Percentiles rank a stretch among this genome's conserved stretches.
Evolutionary conservation across 2,329 filamentous ascomycete genomes (phyloP).

Genomic region (Chrysosporium queenslandicum): DNA sequence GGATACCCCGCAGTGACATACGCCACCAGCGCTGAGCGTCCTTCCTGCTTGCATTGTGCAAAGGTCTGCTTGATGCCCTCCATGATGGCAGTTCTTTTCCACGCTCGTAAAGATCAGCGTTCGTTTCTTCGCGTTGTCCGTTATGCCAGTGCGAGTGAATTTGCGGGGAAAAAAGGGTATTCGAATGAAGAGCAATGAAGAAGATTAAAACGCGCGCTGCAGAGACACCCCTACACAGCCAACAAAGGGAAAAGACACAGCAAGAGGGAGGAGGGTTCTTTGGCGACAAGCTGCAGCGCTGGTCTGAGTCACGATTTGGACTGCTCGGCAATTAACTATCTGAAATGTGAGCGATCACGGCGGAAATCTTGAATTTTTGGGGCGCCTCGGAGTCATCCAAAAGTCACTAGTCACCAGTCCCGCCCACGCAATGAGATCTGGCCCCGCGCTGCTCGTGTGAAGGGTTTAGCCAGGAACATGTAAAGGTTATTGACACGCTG

Average conservation of each 20-base stretch:
- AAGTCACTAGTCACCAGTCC: background rate
- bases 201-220: background rate
- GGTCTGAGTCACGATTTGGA: background rate
- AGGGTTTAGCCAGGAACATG: background rate
- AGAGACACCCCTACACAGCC: background rate
- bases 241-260: background rate
- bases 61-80: slow-evolving; percentile 49
- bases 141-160: background rate
- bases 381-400: background rate
- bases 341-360: background rate
- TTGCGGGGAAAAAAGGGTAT: background rate
- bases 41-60: slow-evolving; percentile 47
- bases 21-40: slow-evolving; percentile 72
- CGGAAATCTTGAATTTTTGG: background rate
- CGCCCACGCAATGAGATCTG: background rate
- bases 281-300: background rate
- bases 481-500: background rate
- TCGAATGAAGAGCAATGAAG: no score
- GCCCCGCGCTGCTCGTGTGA: background rate
- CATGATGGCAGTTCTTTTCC: slow-evolving; percentile 29
- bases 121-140: background rate
- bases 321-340: background rate
- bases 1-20: slow-evolving; percentile 96
- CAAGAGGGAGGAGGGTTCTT: background rate
- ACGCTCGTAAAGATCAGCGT: no score